phyloP scores from a whole-genome alignment of 2,329 filamentous ascomycete genomes.

The Rugonectria rugulosa region DNA sequence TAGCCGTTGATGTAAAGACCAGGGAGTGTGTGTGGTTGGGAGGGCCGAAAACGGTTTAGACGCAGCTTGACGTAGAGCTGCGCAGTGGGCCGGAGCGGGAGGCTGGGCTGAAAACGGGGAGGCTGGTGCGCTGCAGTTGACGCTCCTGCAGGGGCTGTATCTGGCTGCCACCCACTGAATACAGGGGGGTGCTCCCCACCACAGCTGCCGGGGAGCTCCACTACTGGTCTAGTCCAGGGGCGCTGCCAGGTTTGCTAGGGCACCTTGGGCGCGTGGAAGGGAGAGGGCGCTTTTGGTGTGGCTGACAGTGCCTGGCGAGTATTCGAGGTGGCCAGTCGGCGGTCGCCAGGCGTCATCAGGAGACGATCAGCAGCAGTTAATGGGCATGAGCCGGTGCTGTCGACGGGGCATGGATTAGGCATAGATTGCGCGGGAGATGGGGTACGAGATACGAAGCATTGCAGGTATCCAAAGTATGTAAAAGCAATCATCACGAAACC shows the following conservation, averaged over 20 bases:
- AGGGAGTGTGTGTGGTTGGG: conserved; percentile 42
- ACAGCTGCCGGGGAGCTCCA: conserved; percentile 8
- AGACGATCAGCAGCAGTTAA: conserved; percentile 4
- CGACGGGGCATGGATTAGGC: background rate
- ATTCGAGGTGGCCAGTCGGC: conserved; percentile 7
- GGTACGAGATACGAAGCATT: background rate
- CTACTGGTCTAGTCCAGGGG: conserved; percentile 15
- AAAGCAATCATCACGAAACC: background rate
- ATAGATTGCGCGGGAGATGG: no score
- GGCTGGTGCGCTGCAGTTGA: conserved; percentile 41
- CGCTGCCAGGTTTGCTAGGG: conserved; percentile 12
- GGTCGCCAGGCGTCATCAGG: conserved; percentile 4
- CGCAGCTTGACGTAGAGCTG: conserved; percentile 7
- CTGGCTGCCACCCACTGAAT: conserved; percentile 12
- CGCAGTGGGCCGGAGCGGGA: conserved; percentile 34
- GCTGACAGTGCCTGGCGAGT: conserved; percentile 12
- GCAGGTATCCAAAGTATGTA: background rate
- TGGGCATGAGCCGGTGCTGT: background rate
- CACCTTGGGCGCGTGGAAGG: background rate
- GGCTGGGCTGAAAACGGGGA: conserved; percentile 43
- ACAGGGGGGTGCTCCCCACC: conserved; percentile 7
- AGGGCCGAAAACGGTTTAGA: conserved; percentile 35
- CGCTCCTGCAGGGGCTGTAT: conserved; percentile 36
- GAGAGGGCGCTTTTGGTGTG: conserved; percentile 6
- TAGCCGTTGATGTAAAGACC: conserved; percentile 35